These are phyloP conservation scores for Vanrija pseudolonga DNA, from an alignment of 1,284 basidiomycete species.

Conservation along the genomic window DNA sequence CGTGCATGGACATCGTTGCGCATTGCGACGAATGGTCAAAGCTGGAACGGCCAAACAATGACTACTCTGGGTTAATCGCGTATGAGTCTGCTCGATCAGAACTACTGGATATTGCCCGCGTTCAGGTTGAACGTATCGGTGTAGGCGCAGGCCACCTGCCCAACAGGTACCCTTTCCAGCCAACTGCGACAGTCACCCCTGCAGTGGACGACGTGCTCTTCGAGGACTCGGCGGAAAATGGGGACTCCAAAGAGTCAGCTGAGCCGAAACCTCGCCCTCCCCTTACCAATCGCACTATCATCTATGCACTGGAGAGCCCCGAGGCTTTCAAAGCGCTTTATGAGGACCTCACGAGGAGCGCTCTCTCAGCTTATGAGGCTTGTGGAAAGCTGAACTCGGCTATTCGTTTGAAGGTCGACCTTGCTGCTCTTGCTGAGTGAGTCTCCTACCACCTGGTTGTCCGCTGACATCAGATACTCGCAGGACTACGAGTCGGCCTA, in stretches of 20 bases:
- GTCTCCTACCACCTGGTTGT: conserved; percentile 31
- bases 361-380: conserved; percentile 74
- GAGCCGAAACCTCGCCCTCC: conserved; percentile 10
- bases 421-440: conserved; percentile 82
- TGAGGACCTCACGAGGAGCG: conserved; percentile 66
- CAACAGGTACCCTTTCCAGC: conserved; percentile 36
- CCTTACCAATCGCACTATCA: conserved; percentile 64
- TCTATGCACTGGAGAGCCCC: conserved; percentile 58
- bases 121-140: conserved; percentile 46
- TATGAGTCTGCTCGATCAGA: conserved; percentile 46
- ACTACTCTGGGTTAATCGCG: conserved; percentile 57
- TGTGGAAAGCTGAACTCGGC: conserved; percentile 78
- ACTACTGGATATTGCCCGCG: conserved; percentile 43
- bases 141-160: conserved; percentile 38
- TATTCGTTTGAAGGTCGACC: conserved; percentile 71
- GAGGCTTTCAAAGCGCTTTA: conserved; percentile 72
- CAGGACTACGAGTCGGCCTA: conserved; percentile 33
- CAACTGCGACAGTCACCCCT: conserved; percentile 4
- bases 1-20: conserved; percentile 78
- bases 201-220: neutral
- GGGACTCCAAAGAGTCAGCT: too few species aligned
- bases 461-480: conserved; percentile 15
- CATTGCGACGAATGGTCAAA: conserved; percentile 73
- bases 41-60: conserved; percentile 45
- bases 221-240: neutral